Base-by-base conservation (phyloP, 768 basidiomycete species). In the Pisolithus albus region DNA sequence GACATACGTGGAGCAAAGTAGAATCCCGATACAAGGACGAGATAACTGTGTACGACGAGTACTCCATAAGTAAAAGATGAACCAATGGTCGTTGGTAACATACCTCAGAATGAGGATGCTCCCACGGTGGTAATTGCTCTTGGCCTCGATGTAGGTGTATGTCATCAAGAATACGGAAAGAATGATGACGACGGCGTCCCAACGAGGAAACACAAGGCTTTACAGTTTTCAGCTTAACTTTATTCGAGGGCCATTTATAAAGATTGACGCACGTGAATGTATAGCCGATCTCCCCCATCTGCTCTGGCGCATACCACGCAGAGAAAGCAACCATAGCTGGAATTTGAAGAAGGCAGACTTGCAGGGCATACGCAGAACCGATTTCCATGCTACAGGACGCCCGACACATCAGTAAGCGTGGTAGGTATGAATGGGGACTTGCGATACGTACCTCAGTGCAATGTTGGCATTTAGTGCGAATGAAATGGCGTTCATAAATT, bases 241-340 rank as follows among this genome's bases (percentile, higher is more conserved):
- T 10, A 19, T 28, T 8, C 23, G 46, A 15, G 18, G 41, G 28
- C 42, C 13, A 30, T 53, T 5, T 34, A 2, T 46, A 9, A 46
- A 16, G 43, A 4, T 23, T 44, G 37, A 78, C 93, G 53, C 70
- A 96, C 92, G 94, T 92, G 75, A 99, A 99, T 7, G 92, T 91
- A 57, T 87, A 83, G 7, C 92, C 85, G 39, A 83, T 81, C 66
- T 88, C 80, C 7, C 92, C 92, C 80, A 95, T 86, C 62, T 82
- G 81, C 34, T 81, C 79, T 0, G 92, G 90, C 49, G 86, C 84
- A 62, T 94, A 96, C 81, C 90, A 92, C 5, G 94, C 95, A 18
- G 92, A 93, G 70, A 99, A 98, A 0, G 92, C 95, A 13, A 99
- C 92, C 95, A 99, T 98, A 2, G 93, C 92, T 2, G 96, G 96